Evolutionary conservation across 495 filamentous ascomycete species (phyloP).

Genomic region (Daldinia bambusicola): DNA sequence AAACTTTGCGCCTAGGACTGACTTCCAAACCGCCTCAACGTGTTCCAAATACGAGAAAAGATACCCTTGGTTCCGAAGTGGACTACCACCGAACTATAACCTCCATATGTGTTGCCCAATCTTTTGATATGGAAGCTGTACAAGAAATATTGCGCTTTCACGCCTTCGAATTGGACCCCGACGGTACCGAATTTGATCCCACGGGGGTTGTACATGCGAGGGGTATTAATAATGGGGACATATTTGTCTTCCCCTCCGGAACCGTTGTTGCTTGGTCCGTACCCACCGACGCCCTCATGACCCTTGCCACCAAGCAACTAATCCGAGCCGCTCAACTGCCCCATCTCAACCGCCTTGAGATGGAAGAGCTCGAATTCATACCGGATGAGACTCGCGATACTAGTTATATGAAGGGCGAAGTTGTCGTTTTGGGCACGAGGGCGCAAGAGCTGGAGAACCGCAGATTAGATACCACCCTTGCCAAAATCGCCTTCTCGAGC

Average conservation of each 20-base stretch:
- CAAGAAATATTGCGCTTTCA: conserved; percentile 74
- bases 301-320: conserved; percentile 77
- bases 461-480: conserved; percentile 77
- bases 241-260: conserved; percentile 97
- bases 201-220: conserved; percentile 69
- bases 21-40: conserved; percentile 38
- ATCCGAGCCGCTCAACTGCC: conserved; percentile 79
- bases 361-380: conserved; percentile 88
- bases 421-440: conserved; percentile 84
- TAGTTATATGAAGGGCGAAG: conserved; percentile 85
- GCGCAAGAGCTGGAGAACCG: conserved; percentile 56
- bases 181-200: conserved; percentile 66
- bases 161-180: conserved; percentile 73
- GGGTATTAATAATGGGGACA: conserved; percentile 73
- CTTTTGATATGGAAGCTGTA: conserved; percentile 81
- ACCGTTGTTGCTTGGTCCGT: conserved; percentile 94
- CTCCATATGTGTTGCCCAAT: conserved; percentile 86
- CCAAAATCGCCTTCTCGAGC: conserved; percentile 96
- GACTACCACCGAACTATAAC: conserved; percentile 68
- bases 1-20: conserved; percentile 53
- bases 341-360: conserved; percentile 75
- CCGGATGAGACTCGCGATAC: conserved; percentile 79
- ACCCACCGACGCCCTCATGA: conserved; percentile 73
- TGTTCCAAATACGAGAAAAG: conserved; percentile 17
- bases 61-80: conserved; percentile 19